A percentile compares a stretch with the other conserved stretches of the same genome.
These are phyloP conservation scores for Orobanche coerulescens DNA, from an alignment of 257 asterid genomes.

Conservation along the genomic window DNA sequence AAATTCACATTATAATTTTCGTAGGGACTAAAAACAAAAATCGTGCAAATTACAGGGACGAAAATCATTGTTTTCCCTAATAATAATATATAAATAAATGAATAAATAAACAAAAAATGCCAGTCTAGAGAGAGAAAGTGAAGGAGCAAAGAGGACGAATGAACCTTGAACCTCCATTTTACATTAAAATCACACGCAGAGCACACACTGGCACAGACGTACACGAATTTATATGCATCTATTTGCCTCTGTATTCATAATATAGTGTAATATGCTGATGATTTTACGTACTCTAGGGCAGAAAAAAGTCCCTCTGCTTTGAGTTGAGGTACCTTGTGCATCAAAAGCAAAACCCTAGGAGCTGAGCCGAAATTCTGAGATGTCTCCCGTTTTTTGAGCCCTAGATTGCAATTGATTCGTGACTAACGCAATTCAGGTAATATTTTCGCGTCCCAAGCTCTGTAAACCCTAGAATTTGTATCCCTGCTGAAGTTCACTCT, in stretches of 20 bases:
- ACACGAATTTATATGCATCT: slow-evolving; percentile 19
- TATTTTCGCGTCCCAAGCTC: slow-evolving; percentile 21
- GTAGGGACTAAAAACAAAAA: background rate
- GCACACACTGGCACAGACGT: slow-evolving; percentile 24
- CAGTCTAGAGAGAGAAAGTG: slow-evolving; percentile 29
- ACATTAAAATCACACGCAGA: slow-evolving; percentile 32
- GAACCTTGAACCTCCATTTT: slow-evolving; percentile 28
- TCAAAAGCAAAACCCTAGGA: slow-evolving; percentile 46
- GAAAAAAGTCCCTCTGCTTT: slow-evolving; percentile 26
- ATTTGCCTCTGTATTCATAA: slow-evolving; percentile 17
- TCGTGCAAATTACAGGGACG: no score
- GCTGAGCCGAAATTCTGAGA: slow-evolving; percentile 21
- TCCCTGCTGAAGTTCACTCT: slow-evolving; percentile 22
- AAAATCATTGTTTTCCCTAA: no score
- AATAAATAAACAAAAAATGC: slow-evolving; percentile 13
- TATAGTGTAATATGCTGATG: slow-evolving; percentile 21
- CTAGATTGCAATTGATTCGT: slow-evolving; percentile 36
- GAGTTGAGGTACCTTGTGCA: slow-evolving; percentile 52
- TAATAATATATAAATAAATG: background rate
- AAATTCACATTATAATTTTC: no score
- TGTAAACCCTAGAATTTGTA: slow-evolving; percentile 34
- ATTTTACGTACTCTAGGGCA: slow-evolving; percentile 29
- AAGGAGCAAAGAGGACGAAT: slow-evolving; percentile 32
- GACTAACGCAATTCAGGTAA: slow-evolving; percentile 39
- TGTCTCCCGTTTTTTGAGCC: slow-evolving; percentile 26